These are phyloP conservation scores for Psilocybe cubensis DNA, from an alignment of 768 basidiomycete genomes.

Conservation along the genomic window DNA sequence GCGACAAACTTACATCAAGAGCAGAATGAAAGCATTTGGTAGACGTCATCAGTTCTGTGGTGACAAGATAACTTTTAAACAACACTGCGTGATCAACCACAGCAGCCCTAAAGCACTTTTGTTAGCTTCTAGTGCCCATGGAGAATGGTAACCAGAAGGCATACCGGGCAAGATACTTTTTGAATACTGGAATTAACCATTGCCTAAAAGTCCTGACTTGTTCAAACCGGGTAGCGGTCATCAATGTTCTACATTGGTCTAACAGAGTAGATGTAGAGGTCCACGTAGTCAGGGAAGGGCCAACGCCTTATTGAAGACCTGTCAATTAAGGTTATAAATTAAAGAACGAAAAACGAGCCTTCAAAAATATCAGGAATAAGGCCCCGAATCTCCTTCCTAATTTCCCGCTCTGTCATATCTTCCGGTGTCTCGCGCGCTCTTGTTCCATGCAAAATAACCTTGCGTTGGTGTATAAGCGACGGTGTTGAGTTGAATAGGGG, in stretches of 20 bases:
- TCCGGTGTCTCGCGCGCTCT: conserved; percentile 73
- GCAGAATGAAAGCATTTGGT: conserved; percentile 69
- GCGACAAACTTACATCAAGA: conserved; percentile 57
- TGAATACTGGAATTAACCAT: conserved; percentile 77
- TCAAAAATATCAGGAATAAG: conserved; percentile 72
- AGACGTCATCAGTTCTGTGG: conserved; percentile 61
- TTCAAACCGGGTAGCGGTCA: conserved; percentile 69
- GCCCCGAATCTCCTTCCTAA: conserved; percentile 68
- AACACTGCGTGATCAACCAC: conserved; percentile 39
- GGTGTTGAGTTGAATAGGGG: conserved; percentile 64
- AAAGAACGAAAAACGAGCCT: conserved; percentile 36
- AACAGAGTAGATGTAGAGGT: conserved; percentile 43
- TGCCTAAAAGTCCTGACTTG: conserved; percentile 70
- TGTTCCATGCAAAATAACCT: conserved; percentile 68
- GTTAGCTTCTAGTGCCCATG: background rate
- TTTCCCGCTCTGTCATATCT: conserved; percentile 68
- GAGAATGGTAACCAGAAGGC: conserved; percentile 12
- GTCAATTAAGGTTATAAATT: background rate
- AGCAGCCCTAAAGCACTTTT: conserved; percentile 15
- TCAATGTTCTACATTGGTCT: conserved; percentile 46
- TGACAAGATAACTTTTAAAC: conserved; percentile 59
- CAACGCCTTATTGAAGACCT: conserved; percentile 29
- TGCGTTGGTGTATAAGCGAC: conserved; percentile 70
- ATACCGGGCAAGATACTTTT: conserved; percentile 56
- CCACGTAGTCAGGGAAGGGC: conserved; percentile 24